Evolutionary conservation across 441 rosid genomes (phyloP), one percentile per base, ranked within the genome.

Genomic region (Aleurites moluccanus): DNA sequence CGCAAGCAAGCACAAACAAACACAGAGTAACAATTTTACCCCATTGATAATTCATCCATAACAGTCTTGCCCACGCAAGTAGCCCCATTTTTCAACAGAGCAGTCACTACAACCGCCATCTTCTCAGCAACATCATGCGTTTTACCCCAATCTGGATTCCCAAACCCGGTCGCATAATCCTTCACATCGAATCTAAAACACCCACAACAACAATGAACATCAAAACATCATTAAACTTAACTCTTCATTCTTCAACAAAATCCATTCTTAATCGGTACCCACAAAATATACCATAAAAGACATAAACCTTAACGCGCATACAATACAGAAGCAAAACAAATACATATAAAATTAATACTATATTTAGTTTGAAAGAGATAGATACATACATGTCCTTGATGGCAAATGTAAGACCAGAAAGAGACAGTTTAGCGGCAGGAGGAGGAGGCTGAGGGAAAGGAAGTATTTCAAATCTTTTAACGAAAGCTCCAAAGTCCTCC

Each of bases 51-150:
- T 85, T 95, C 98, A 67, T 87, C 93, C 87, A 91, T 84, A 75
- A 92, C 86, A 27, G 99, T 92, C 85, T 88, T 91, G 80, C 92
- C 99, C 77, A 90, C 85, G 80, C 99, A 95, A 82, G 92, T 87
- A 80, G 99, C 99, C 69, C 98, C 99, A 77, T 84, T 88, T 79
- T 86, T 89, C 83, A 92, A 84, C 50, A 95, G 84, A 52, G 87
- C 72, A 21, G 94, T 89, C 18, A 95, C 88, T 10, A 75, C 94
- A 15, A 86, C 81, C 3, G 99, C 98, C 4, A 92, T 95, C 76
- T 88, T 88, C 73, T 81, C 93, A 3, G 99, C 93, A 53, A 82
- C 84, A 65, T 86, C 91, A 72, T 91, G 99, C 38, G 92, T 86
- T 75, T 83, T 87, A 80, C 75, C 81, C 99, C 99, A 95, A 30